phyloP scores from a whole-genome alignment of 2,329 filamentous ascomycete genomes.

The Stagonosporopsis rhizophila region DNA sequence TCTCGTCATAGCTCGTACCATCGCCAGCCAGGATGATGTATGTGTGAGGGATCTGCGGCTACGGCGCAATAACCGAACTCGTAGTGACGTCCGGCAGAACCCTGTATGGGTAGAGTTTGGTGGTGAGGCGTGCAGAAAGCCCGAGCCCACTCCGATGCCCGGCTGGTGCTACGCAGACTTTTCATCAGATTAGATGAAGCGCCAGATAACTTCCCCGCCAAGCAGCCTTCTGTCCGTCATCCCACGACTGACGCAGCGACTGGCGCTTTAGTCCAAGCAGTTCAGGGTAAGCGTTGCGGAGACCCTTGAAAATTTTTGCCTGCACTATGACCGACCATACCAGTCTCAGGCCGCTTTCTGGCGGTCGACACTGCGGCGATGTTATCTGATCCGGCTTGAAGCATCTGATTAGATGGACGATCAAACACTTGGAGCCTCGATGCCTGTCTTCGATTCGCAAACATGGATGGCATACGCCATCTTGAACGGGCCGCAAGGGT shows the following conservation, averaged over 20 bases:
- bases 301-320: constrained; percentile 36
- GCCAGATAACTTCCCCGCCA: constrained; percentile 23
- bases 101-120: constrained; percentile 27
- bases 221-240: constrained; percentile 25
- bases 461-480: constrained; percentile 25
- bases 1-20: constrained; percentile 33
- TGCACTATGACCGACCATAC: constrained; percentile 32
- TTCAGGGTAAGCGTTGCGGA: constrained; percentile 36
- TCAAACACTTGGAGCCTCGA: constrained; percentile 23
- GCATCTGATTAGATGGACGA: constrained; percentile 34
- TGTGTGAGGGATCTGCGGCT: constrained; percentile 25
- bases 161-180: constrained; percentile 15
- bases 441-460: constrained; percentile 21
- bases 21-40: constrained; percentile 20
- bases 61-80: constrained; percentile 29
- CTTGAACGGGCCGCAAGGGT: constrained; percentile 30
- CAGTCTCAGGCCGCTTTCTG: constrained; percentile 20
- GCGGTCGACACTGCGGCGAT: constrained; percentile 21
- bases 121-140: constrained; percentile 17
- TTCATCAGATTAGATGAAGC: constrained; percentile 41
- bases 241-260: constrained; percentile 27
- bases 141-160: constrained; percentile 32
- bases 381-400: constrained; percentile 42
- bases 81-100: constrained; percentile 28
- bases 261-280: constrained; percentile 14